phyloP scores from a whole-genome alignment of 495 filamentous ascomycete species.

The Cladorrhinum samala region DNA sequence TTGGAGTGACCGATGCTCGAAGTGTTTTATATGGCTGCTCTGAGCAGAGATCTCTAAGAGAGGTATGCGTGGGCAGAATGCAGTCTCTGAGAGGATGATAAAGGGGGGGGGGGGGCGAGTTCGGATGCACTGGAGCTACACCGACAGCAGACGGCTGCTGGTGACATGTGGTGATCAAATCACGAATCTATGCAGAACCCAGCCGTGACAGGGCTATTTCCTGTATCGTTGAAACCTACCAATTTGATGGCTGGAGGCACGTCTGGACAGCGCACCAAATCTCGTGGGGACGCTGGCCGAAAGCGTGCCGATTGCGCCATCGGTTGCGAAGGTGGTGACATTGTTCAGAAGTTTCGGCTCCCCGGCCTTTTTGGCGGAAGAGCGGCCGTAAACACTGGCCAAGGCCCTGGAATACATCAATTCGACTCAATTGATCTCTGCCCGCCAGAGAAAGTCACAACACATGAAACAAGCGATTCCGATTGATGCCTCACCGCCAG shows the following conservation, averaged over 20 bases:
- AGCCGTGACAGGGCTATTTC: background rate
- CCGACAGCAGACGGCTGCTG: conserved; percentile 3
- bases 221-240: background rate
- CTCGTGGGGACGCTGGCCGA: conserved; percentile 7
- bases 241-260: too few relatives aligned
- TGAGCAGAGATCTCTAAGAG: background rate
- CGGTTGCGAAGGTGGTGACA: conserved; percentile 28
- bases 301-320: conserved; percentile 29
- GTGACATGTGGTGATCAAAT: conserved; percentile 23
- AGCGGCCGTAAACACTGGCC: background rate
- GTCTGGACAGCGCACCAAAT: background rate
- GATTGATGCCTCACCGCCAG: too few relatives aligned
- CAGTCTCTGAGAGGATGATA: background rate
- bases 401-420: background rate
- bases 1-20: too few relatives aligned
- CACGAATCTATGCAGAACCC: conserved; percentile 15
- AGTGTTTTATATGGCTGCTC: too few relatives aligned
- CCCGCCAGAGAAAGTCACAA: too few relatives aligned
- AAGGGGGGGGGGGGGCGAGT: conserved; percentile 2
- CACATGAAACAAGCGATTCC: too few relatives aligned
- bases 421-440: background rate
- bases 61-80: background rate
- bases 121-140: conserved; percentile 9
- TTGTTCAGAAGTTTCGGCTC: conserved; percentile 6
- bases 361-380: background rate